Conservation (phyloP, 1,139 yeast species). For the Geotrichum phurueaensis region DNA sequence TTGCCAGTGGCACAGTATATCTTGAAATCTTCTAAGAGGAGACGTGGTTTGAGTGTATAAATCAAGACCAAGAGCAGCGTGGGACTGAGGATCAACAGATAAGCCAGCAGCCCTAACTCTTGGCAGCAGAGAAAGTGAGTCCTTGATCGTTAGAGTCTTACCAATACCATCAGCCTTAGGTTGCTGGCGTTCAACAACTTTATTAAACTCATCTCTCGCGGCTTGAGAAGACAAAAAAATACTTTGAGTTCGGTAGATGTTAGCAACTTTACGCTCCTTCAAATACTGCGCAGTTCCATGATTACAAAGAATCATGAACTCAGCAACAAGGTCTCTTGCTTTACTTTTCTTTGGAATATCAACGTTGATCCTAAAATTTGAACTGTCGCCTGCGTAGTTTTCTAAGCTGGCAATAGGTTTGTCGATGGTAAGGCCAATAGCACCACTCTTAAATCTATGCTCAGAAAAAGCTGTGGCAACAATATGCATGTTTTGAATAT, state of each 20-base stretch:
- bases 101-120: constrained; percentile 41
- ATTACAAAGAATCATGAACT: constrained; percentile 77
- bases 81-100: constrained; percentile 42
- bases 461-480: constrained; percentile 36
- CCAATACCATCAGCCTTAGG: constrained; percentile 20
- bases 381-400: constrained; percentile 24
- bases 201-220: constrained; percentile 8
- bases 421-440: constrained; percentile 32
- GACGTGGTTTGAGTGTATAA: constrained; percentile 77
- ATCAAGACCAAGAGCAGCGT: constrained; percentile 58
- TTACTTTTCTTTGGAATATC: constrained; percentile 1
- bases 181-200: constrained; percentile 24
- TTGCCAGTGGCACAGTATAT: constrained; percentile 74
- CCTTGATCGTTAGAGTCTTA: constrained; percentile 1
- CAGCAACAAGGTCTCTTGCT: constrained; percentile 51
- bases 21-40: constrained; percentile 83
- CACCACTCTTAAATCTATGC: constrained; percentile 34
- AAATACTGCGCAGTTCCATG: constrained; percentile 54
- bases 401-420: constrained; percentile 21
- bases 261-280: constrained; percentile 44
- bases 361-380: constrained; percentile 8
- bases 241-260: constrained; percentile 51
- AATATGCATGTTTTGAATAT: constrained; percentile 35
- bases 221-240: constrained; percentile 28
- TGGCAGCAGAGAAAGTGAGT: constrained; percentile 20